Conservation (phyloP, 2,329 filamentous ascomycete genomes). For the Aspergillus japonicus region DNA sequence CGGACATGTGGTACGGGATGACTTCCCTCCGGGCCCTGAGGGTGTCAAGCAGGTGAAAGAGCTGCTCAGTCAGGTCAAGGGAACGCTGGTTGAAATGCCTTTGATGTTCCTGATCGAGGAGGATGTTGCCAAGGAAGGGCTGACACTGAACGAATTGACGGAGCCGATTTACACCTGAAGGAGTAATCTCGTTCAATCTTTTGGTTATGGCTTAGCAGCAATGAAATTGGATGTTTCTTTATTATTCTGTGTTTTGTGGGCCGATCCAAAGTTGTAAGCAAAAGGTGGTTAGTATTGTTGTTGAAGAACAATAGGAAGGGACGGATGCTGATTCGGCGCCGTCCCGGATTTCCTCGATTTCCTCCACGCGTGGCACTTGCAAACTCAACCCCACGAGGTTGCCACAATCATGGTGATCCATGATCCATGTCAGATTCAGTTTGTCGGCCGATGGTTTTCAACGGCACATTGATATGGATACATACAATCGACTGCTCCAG, state of each 20-base stretch:
- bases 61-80: slow-evolving; percentile 64
- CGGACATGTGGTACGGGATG: slow-evolving; percentile 80
- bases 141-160: slow-evolving; percentile 70
- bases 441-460: no score
- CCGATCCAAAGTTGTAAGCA: not conserved
- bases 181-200: slow-evolving; percentile 9
- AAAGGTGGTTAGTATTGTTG: slow-evolving; percentile 16
- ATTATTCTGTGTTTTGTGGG: not conserved
- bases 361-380: not conserved
- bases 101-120: slow-evolving; percentile 80
- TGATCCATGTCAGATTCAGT: not conserved
- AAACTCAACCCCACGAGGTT: not conserved
- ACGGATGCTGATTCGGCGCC: not conserved
- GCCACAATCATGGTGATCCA: not conserved
- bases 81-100: slow-evolving; percentile 84
- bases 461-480: not conserved
- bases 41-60: slow-evolving; percentile 73
- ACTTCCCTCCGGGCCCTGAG: slow-evolving; percentile 62
- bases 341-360: not conserved
- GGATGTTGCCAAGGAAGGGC: slow-evolving; percentile 80
- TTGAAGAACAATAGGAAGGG: slow-evolving; percentile 19
- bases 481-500: not conserved
- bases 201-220: not conserved
- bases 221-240: slow-evolving; percentile 1
- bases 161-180: slow-evolving; percentile 67